These are phyloP conservation scores for Pseudoturritis turrita DNA, from an alignment of 345 rosid species.

Conservation along the genomic window DNA sequence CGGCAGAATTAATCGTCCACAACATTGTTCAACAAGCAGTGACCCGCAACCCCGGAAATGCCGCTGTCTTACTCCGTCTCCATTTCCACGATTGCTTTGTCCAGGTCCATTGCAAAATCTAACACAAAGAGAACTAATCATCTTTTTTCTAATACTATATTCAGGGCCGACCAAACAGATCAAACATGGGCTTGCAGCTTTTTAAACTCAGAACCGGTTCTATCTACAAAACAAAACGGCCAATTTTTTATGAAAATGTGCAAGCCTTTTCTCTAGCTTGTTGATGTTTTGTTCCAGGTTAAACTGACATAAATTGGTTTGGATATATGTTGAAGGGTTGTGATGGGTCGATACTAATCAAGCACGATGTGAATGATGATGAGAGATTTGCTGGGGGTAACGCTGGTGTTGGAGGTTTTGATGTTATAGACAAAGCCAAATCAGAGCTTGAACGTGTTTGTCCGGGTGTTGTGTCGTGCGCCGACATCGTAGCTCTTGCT, in stretches of 20 bases:
- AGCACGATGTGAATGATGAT: constrained; percentile 23
- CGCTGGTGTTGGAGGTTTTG: constrained; percentile 40
- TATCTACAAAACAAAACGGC: no score
- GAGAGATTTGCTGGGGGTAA: constrained; percentile 41
- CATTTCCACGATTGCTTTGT: constrained; percentile 76
- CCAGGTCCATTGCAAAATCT: constrained; percentile 28
- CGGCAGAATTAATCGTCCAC: constrained; percentile 41
- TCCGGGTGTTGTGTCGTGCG: constrained; percentile 62
- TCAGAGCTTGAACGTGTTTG: constrained; percentile 41
- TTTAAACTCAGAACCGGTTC: no score
- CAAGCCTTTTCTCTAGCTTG: no score
- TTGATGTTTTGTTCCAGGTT: background rate
- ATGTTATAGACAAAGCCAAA: constrained; percentile 47
- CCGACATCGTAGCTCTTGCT: constrained; percentile 55
- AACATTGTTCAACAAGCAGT: constrained; percentile 33
- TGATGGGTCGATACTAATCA: constrained; percentile 57
- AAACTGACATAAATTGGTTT: background rate
- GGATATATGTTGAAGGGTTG: constrained; percentile 43
- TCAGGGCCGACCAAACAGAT: no score
- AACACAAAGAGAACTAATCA: background rate
- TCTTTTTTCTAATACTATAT: background rate
- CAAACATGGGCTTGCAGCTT: no score
- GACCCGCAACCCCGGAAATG: constrained; percentile 31
- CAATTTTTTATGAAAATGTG: no score
- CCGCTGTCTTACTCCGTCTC: constrained; percentile 52